phyloP scores from a whole-genome alignment of 495 filamentous ascomycete species.

The Niebla homalea region DNA sequence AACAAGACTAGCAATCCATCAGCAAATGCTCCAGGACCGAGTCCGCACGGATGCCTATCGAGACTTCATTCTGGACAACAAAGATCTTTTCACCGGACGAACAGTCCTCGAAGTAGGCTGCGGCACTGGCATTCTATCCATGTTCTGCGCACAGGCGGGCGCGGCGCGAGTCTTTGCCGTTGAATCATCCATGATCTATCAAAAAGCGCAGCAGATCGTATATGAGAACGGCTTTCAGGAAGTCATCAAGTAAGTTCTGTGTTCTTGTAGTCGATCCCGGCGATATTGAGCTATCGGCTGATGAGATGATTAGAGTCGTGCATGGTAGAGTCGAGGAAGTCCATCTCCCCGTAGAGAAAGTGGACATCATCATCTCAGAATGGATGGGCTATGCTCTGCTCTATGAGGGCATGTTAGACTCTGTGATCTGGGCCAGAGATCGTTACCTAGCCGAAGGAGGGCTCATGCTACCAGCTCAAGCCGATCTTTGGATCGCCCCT shows the following conservation, averaged over 20 bases:
- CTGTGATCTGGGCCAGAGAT: slow-evolving; percentile 79
- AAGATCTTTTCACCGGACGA: slow-evolving; percentile 81
- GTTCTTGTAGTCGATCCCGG: background rate
- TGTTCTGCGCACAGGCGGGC: slow-evolving; percentile 87
- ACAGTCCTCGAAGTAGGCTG: slow-evolving; percentile 87
- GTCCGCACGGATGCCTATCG: slow-evolving; percentile 56
- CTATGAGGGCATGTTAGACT: slow-evolving; percentile 92
- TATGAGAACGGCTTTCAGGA: slow-evolving; percentile 66
- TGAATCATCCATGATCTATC: slow-evolving; percentile 87
- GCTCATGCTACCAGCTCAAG: slow-evolving; percentile 83
- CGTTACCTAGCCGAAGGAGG: slow-evolving; percentile 64
- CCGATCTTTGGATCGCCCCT: slow-evolving; percentile 72
- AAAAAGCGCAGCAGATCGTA: slow-evolving; percentile 74
- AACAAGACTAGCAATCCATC: slow-evolving; percentile 58
- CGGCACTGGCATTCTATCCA: slow-evolving; percentile 82
- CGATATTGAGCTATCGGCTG: slow-evolving; percentile 1
- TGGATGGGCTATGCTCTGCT: slow-evolving; percentile 97
- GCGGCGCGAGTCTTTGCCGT: slow-evolving; percentile 85
- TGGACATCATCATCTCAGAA: slow-evolving; percentile 92
- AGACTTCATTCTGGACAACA: slow-evolving; percentile 68
- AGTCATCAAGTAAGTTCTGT: slow-evolving; percentile 50
- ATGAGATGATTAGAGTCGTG: slow-evolving; percentile 32
- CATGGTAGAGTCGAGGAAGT: slow-evolving; percentile 92
- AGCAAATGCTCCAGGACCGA: slow-evolving; percentile 75
- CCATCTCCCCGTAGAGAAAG: slow-evolving; percentile 59